Evolutionary conservation across 2,329 filamentous ascomycete species (phyloP).

Genomic region (Hypomyces rosellus): DNA sequence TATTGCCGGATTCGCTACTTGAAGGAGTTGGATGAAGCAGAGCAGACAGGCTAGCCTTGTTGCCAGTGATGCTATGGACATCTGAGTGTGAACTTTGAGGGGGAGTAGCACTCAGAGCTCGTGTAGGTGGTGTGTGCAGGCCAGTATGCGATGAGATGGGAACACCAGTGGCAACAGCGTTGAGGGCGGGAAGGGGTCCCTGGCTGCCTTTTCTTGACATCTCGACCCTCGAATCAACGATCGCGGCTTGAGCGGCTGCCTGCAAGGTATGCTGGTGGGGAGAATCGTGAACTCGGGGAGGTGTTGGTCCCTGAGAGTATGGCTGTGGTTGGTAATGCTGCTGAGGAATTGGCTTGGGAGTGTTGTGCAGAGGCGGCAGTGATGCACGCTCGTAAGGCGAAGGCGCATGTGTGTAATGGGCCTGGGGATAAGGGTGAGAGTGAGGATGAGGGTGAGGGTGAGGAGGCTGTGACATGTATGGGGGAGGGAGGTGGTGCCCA

Average conservation of each 20-base stretch:
- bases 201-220: slow-evolving; percentile 31
- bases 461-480: slow-evolving; percentile 23
- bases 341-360: slow-evolving; percentile 21
- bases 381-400: slow-evolving; percentile 28
- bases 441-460: slow-evolving; percentile 18
- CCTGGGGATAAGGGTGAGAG: slow-evolving; percentile 23
- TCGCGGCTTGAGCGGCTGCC: slow-evolving; percentile 36
- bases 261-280: slow-evolving; percentile 41
- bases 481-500: slow-evolving; percentile 23
- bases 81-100: slow-evolving; percentile 37
- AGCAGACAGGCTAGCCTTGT: slow-evolving; percentile 43
- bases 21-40: slow-evolving; percentile 46
- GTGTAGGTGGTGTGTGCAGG: slow-evolving; percentile 37
- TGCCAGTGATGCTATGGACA: slow-evolving; percentile 15
- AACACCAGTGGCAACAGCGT: slow-evolving; percentile 25
- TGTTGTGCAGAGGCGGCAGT: slow-evolving; percentile 30
- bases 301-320: slow-evolving; percentile 29
- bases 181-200: slow-evolving; percentile 39
- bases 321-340: slow-evolving; percentile 27
- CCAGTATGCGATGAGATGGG: slow-evolving; percentile 21
- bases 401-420: slow-evolving; percentile 18
- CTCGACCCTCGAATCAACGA: slow-evolving; percentile 33
- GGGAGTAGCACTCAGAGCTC: slow-evolving; percentile 44
- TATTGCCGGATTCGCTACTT: slow-evolving; percentile 40
- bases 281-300: slow-evolving; percentile 31